phyloP scores from a whole-genome alignment of 2,329 filamentous ascomycete genomes.

The Ceratocystis papillata region DNA sequence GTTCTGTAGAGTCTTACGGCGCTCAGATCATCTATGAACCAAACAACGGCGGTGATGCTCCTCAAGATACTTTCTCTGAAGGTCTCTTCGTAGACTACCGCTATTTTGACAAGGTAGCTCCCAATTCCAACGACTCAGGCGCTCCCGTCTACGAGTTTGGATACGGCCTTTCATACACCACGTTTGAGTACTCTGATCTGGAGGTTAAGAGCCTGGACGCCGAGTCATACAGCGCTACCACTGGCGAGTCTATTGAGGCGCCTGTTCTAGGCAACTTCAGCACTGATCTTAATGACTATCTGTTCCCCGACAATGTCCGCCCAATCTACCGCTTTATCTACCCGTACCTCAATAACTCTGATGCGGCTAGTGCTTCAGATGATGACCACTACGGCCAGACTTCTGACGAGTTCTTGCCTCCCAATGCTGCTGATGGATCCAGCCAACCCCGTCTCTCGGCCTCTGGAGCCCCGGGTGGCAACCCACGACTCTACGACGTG shows the following conservation, averaged over 20 bases:
- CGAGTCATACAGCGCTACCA: slow-evolving; percentile 46
- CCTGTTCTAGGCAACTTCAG: slow-evolving; percentile 55
- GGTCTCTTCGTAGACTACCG: slow-evolving; percentile 77
- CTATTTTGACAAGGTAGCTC: slow-evolving; percentile 56
- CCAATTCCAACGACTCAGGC: slow-evolving; percentile 35
- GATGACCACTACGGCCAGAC: slow-evolving; percentile 52
- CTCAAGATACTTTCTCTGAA: slow-evolving; percentile 64
- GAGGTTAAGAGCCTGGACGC: slow-evolving; percentile 41
- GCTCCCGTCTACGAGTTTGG: slow-evolving; percentile 73
- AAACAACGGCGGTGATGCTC: slow-evolving; percentile 55
- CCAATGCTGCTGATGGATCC: slow-evolving; percentile 43
- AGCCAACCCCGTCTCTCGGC: slow-evolving; percentile 46
- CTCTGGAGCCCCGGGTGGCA: slow-evolving; percentile 49
- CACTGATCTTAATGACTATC: slow-evolving; percentile 52
- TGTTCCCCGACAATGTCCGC: slow-evolving; percentile 51
- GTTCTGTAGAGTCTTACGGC: slow-evolving; percentile 55
- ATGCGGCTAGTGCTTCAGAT: slow-evolving; percentile 42
- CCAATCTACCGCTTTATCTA: slow-evolving; percentile 52
- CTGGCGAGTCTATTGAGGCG: slow-evolving; percentile 51
- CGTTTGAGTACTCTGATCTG: slow-evolving; percentile 63
- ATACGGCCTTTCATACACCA: slow-evolving; percentile 70
- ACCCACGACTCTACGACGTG: slow-evolving; percentile 55
- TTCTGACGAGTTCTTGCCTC: slow-evolving; percentile 49
- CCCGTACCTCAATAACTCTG: slow-evolving; percentile 59
- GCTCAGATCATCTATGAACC: slow-evolving; percentile 55